Evolutionary conservation across 1,284 basidiomycete genomes (phyloP), one percentile per base, ranked within the genome.

Genomic region (Cutaneotrichosporon cutaneum): DNA sequence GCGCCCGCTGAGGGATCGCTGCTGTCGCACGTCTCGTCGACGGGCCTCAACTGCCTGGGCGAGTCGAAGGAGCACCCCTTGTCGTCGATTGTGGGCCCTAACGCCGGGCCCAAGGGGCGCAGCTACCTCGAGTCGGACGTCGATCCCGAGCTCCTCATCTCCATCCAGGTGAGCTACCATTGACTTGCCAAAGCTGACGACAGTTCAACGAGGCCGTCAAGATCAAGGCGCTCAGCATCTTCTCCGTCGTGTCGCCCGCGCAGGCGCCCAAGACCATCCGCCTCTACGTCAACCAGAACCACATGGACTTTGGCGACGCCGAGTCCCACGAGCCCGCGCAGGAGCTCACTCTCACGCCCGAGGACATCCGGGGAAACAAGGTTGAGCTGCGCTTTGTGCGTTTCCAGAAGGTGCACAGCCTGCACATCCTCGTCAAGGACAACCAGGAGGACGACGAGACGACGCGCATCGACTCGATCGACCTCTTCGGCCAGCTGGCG

Each of bases 141-240:
- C 2, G 91, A 93, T 72, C 67, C 77, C 9, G 90, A 90, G 71
- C 87, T 93, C 18, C 81, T 92, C 30, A 71, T 92, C 59, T 88
- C 82, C 65, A 83, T 92, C 59, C 82, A 84, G 24, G 89, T 89
- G 72, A 71, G 86, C 82, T 21, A 8, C 3, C 21, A 2, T 26
- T 18, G n/a, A n/a, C n/a, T n/a, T n/a, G n/a, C 13, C 54, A 7
- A 2, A 18, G 36, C 54, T 61, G 61, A 58, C 58, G 54, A 13
- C 63, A 90, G 88, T 92, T 92, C 82, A 89, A 89, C 75, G 89
- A 90, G 78, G 80, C 85, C 32, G 89, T 92, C 58, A 86, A 87
- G 69, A 80, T 92, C 59, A 87, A 87, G 61, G 83, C 86, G n/a
- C 83, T 92, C 67, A 81, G 85, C 44, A 81, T 92, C 59, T 84